Evolutionary conservation across 305 asterid species (phyloP).

Genomic region (Solanum aculeatissimum): DNA sequence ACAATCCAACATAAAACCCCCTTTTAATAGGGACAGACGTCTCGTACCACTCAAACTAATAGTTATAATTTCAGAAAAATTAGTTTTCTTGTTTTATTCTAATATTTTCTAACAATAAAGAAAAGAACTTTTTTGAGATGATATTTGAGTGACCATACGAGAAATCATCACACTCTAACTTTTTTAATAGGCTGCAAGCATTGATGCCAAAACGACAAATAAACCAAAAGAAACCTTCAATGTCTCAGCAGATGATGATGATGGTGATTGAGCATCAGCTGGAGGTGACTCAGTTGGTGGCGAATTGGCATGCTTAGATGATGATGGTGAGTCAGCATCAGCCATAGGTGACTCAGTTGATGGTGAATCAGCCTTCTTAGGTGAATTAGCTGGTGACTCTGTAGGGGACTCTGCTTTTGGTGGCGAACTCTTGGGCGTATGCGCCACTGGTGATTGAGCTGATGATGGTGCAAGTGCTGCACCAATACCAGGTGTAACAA

Average conservation of each 20-base stretch:
- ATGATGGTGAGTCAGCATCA: background rate
- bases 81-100: too few species aligned
- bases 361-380: background rate
- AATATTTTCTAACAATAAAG: background rate
- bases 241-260: background rate
- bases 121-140: background rate
- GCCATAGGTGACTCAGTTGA: background rate
- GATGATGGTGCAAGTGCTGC: conserved; percentile 5
- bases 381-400: background rate
- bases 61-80: background rate
- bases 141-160: background rate
- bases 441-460: conserved; percentile 6
- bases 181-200: background rate
- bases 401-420: background rate
- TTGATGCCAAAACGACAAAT: background rate
- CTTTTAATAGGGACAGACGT: background rate
- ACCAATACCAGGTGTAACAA: conserved; percentile 3
- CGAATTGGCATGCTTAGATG: background rate
- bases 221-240: background rate
- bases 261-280: background rate
- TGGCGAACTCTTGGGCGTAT: conserved; percentile 1
- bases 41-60: background rate
- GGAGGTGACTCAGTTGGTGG: background rate
- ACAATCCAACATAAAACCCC: background rate
- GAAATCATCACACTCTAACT: background rate